Base-by-base conservation (phyloP, 2,329 filamentous ascomycete species). In the Fusarium buxicola region DNA sequence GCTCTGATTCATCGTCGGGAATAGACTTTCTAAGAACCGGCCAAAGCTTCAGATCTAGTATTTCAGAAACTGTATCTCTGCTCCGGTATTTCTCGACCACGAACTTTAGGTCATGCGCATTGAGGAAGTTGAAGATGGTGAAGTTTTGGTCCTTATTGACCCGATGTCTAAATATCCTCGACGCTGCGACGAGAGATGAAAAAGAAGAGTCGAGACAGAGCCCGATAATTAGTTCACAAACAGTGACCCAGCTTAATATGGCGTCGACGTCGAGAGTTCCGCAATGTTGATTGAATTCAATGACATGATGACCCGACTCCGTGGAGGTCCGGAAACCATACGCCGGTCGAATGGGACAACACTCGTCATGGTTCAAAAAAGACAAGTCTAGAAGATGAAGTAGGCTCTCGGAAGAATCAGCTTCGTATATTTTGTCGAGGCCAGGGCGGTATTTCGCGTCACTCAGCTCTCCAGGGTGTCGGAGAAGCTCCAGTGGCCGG, bases 261-360 rank as follows among this genome's bases (percentile, higher is more conserved):
- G 55, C 51, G 5, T 34, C 38, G n/a, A 47, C 25, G 16, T 63
- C 8, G 2, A 69, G 55, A 28, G 60, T 65, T 18, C 63, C 57
- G 8, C 48, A 69, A 39, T 69, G 66, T 27, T 69, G 60, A 8
- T 56, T 65, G 27, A 69, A 60, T 31, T 45, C 28, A 11, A 69
- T 45, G 27, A 13, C 39, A 12, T 45, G n/a, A 13, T 28, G 15
- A 1, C 18, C 21, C 7, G 32, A 8, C 9, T 36, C 12, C 10
- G 16, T 24, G 3, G 34, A 30, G 3, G 13, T 16, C 8, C 25
- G 31, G 21, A 69, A 55, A 11, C 43, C 24, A 40, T 69, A 69
- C 12, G 63, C 55, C n/a, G 60, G 51, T 8, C 40, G 43, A 24
- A 43, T 39, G n/a, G n/a, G n/a, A n/a, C n/a, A n/a, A n/a, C 38